Evolutionary conservation across 2,329 filamentous ascomycete species (phyloP).

Genomic region (Pseudocercospora macadamiae): DNA sequence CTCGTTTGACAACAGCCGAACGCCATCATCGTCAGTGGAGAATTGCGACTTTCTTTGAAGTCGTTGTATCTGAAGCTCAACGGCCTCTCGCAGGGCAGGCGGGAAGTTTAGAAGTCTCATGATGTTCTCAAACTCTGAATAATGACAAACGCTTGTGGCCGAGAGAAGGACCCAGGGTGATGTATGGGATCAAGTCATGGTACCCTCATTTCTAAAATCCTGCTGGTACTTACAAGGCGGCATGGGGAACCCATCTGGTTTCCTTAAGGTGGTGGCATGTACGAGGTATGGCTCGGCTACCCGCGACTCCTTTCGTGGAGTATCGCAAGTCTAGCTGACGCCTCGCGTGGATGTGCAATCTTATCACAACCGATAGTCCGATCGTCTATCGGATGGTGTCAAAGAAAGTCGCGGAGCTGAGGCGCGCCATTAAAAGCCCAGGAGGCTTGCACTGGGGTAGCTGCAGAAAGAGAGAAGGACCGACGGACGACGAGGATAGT

Average conservation of each 20-base stretch:
- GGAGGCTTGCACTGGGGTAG: neutral
- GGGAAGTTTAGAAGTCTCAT: conserved; percentile 8
- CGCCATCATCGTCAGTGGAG: neutral
- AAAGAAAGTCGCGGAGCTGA: neutral
- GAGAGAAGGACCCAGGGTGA: neutral
- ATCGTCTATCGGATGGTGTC: neutral
- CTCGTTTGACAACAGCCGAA: neutral
- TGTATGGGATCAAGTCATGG: neutral
- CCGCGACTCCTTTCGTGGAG: neutral
- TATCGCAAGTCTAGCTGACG: neutral
- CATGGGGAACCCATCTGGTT: too few species aligned
- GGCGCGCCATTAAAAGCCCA: neutral
- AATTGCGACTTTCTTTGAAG: neutral
- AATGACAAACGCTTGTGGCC: neutral
- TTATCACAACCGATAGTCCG: neutral
- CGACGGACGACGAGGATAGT: neutral
- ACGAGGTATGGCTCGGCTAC: neutral
- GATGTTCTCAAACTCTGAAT: neutral
- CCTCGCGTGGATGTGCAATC: neutral
- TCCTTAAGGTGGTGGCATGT: neutral
- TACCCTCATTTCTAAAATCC: neutral
- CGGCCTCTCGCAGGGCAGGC: conserved; percentile 1
- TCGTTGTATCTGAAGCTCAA: conserved; percentile 1
- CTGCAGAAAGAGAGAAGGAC: neutral
- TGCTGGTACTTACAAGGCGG: neutral